Evolutionary conservation across 2,329 filamentous ascomycete genomes (phyloP).

Genomic region (Metarhizium rileyi): DNA sequence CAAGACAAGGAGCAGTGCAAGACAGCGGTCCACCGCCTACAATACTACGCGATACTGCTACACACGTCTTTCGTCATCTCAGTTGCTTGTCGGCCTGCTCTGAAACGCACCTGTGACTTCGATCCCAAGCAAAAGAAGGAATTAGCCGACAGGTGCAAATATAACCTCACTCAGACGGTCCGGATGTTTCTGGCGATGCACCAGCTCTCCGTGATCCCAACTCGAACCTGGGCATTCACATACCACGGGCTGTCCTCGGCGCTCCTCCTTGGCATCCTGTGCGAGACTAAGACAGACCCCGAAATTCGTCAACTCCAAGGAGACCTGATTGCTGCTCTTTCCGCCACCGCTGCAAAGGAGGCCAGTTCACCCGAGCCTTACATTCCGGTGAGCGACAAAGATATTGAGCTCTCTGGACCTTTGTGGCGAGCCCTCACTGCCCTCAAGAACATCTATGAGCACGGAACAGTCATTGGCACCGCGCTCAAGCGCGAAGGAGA

Average conservation of each 20-base stretch:
- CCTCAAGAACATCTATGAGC: conserved; percentile 56
- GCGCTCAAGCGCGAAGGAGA: conserved; percentile 40
- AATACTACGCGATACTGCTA: conserved; percentile 54
- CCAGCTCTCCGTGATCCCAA: conserved; percentile 56
- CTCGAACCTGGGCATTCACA: conserved; percentile 58
- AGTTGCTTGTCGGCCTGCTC: conserved; percentile 52
- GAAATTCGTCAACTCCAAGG: conserved; percentile 55
- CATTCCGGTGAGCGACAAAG: conserved; percentile 45
- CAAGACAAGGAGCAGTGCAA: conserved; percentile 53
- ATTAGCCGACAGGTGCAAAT: conserved; percentile 49
- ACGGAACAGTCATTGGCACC: conserved; percentile 46
- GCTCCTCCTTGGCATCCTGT: conserved; percentile 51
- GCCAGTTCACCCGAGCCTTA: conserved; percentile 42
- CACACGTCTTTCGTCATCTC: conserved; percentile 58
- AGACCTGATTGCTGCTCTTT: conserved; percentile 53
- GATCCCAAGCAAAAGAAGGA: conserved; percentile 41
- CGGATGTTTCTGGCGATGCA: conserved; percentile 63
- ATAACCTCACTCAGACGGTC: conserved; percentile 54
- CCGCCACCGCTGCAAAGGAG: conserved; percentile 55
- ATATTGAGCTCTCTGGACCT: conserved; percentile 53
- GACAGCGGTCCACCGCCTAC: conserved; percentile 51
- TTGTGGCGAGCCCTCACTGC: conserved; percentile 51
- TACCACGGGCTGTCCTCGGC: conserved; percentile 59
- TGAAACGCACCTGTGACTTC: conserved; percentile 45
- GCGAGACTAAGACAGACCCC: conserved; percentile 52